Evolutionary conservation across 345 rosid genomes (phyloP), one percentile per base, ranked within the genome.

Genomic region (Bruguiera sexangula): DNA sequence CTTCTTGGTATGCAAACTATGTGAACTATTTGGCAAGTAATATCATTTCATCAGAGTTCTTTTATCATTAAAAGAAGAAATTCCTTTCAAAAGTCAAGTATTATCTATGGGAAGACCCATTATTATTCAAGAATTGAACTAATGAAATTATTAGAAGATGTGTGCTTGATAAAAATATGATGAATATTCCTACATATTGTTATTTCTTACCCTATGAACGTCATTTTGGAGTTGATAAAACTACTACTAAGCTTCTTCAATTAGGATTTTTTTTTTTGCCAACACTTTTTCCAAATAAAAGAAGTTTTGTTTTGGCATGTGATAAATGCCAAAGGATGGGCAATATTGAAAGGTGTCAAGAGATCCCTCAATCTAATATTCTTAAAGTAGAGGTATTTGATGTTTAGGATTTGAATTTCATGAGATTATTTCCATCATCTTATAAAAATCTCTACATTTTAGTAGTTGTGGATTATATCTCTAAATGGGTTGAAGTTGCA

Each of bases 331-430:
- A 70, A 70, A 27, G 60, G 20, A 50, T n/a, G 0, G 21, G 60
- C 0, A 60, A 20, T 5, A 50, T 50, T 3, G 20, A 4, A 8
- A 8, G 20, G 3, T 19, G 21, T 27, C 0, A 60, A 6, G 48
- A 48, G 11, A 69, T 61, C 48, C 29, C 66, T 16, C 46, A 37
- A 8, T 43, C 21, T 52, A 2, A 0, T 26, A 69, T 69, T 46
- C 21, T 69, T 15, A 60, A 60, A 15, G 57, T 48, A 8, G 52
- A 61, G 48, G 4, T 69, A 22, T 69, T 61, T 50, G 66, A 61
- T 30, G 60, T 60, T 1, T 61, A 48, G 34, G 66, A 60, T 19
- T 31, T 31, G 32, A 5, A 31, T 3, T 31, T 31, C 32, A 4
- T 31, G 0, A 5, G 32, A 31, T 4, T 4, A 31, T 5, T 31